Conservation (phyloP, 2,329 filamentous ascomycete species). For the Ustulina deusta region DNA sequence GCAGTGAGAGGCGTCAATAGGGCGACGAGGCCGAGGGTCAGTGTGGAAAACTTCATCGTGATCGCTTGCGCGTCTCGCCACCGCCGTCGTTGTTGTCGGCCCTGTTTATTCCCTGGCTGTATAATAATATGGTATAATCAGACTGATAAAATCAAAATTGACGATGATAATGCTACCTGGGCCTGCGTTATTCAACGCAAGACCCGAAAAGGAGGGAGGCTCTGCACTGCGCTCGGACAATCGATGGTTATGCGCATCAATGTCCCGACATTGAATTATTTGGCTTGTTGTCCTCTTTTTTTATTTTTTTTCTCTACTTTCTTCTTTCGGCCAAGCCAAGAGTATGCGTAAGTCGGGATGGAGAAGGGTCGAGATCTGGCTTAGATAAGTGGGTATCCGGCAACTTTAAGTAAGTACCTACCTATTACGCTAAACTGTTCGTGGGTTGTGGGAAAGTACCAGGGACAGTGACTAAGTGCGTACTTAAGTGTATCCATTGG, state of each 20-base stretch:
- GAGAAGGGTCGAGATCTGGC: conserved; percentile 30
- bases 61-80: conserved; percentile 42
- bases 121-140: background rate
- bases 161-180: background rate
- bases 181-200: conserved; percentile 25
- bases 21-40: conserved; percentile 77
- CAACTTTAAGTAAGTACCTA: background rate
- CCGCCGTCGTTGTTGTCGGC: background rate
- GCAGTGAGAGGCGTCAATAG: conserved; percentile 74
- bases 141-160: no score
- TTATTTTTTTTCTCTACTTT: conserved; percentile 2
- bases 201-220: conserved; percentile 3
- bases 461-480: no score
- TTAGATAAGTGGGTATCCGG: background rate
- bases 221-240: conserved; percentile 14
- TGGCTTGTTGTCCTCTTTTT: conserved; percentile 24
- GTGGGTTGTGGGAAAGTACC: no score
- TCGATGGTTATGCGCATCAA: conserved; percentile 19
- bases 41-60: conserved; percentile 77
- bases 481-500: no score
- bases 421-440: no score
- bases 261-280: background rate
- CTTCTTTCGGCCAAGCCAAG: conserved; percentile 1
- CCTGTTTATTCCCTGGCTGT: background rate
- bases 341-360: conserved; percentile 15